A percentile compares a stretch with the other conserved stretches of the same genome.
phyloP scores from a whole-genome alignment of 2,329 filamentous ascomycete genomes.

The Magnaporthiopsis rhizophila region DNA sequence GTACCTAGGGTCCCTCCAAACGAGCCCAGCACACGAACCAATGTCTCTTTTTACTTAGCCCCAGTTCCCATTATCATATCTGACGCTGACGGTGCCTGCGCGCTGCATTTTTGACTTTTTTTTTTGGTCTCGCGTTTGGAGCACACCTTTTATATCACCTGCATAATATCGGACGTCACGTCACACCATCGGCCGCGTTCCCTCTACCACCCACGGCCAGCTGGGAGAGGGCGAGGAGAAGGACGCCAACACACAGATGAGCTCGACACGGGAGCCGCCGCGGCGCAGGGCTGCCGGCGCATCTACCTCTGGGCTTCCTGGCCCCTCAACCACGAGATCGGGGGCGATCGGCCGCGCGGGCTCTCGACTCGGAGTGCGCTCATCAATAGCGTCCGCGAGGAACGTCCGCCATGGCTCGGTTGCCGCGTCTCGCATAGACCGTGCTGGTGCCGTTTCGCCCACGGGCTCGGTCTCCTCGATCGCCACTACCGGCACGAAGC shows the following conservation, averaged over 20 bases:
- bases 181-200: not conserved
- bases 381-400: conserved; percentile 15
- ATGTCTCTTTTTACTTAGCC: not conserved
- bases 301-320: conserved; percentile 9
- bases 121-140: not conserved
- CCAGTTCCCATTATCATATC: not conserved
- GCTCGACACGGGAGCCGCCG: conserved; percentile 12
- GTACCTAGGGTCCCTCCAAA: not conserved
- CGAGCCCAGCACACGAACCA: not conserved
- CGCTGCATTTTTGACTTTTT: not conserved
- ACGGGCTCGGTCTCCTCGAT: conserved; percentile 59
- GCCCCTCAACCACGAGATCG: conserved; percentile 11
- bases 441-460: conserved; percentile 54
- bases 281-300: conserved; percentile 22
- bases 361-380: conserved; percentile 18
- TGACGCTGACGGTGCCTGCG: too few species aligned
- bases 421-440: conserved; percentile 22
- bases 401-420: conserved; percentile 14
- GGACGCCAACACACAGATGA: conserved; percentile 8
- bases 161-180: not conserved
- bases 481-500: conserved; percentile 57
- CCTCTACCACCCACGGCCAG: not conserved
- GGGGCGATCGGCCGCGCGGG: conserved; percentile 19
- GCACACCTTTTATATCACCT: not conserved
- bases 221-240: not conserved